Evolutionary conservation across 176 grass and related monocot genomes (phyloP).

Genomic region (Luzula sylvatica): DNA sequence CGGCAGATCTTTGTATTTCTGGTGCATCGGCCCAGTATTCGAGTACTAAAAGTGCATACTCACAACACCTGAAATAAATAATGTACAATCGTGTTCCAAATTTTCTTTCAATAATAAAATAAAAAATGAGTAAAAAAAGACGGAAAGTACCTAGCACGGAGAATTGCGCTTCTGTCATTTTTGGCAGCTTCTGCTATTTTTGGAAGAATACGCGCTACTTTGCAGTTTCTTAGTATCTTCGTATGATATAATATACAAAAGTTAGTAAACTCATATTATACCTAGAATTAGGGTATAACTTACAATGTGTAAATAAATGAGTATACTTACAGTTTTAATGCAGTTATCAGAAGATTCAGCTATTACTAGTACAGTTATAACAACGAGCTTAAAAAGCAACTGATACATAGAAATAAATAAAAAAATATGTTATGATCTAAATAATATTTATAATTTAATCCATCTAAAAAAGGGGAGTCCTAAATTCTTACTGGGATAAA

Average conservation of each 20-base stretch:
- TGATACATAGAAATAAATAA: conserved; percentile 19
- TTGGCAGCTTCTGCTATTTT: conserved; percentile 70
- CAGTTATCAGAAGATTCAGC: conserved; percentile 93
- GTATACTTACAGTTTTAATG: conserved; percentile 86
- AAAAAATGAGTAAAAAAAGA: conserved; percentile 12
- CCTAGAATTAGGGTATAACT: neutral
- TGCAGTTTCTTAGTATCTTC: conserved; percentile 84
- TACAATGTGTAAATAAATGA: conserved; percentile 16
- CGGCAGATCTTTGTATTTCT: conserved; percentile 87
- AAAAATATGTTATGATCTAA: conserved; percentile 17
- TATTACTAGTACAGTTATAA: conserved; percentile 95
- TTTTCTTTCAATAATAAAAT: conserved; percentile 12
- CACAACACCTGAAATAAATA: conserved; percentile 62
- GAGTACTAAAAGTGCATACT: conserved; percentile 74
- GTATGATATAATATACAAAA: conserved; percentile 16
- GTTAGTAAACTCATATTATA: conserved; percentile 10
- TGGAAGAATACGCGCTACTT: conserved; percentile 80
- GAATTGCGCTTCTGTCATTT: conserved; percentile 66
- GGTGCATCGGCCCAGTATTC: conserved; percentile 98
- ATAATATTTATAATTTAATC: neutral
- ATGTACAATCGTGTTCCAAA: conserved; percentile 4
- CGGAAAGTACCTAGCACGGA: conserved; percentile 70
- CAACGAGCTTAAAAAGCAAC: conserved; percentile 98
- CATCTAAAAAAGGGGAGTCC: neutral
- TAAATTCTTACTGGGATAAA: conserved; percentile 66